Evolutionary conservation across 306 rosid genomes (phyloP).

Genomic region (Spatholobus suberectus): DNA sequence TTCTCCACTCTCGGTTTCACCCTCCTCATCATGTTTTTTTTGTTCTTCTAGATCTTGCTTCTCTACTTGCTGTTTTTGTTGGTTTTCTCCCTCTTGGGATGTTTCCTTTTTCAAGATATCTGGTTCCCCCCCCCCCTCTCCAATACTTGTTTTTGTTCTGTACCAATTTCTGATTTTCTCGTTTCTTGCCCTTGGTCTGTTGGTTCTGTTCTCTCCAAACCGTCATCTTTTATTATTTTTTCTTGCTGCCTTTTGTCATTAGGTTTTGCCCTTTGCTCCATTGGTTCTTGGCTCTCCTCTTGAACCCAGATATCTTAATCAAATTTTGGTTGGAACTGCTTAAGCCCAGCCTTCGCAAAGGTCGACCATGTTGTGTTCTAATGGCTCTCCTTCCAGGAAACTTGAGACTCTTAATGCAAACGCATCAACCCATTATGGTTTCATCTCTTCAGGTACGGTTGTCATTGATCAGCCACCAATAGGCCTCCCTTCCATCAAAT

Average conservation of each 20-base stretch:
- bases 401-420: neutral
- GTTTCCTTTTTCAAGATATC: no score
- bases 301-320: neutral
- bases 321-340: neutral
- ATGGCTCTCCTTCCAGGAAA: neutral
- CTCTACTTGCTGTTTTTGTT: no score
- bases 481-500: neutral
- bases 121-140: neutral
- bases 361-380: neutral
- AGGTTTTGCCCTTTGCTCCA: neutral
- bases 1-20: neutral
- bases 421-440: neutral
- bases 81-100: no score
- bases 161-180: neutral
- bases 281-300: neutral
- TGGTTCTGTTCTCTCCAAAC: neutral
- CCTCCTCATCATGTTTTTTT: no score
- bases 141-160: no score
- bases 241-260: neutral
- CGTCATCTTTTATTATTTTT: neutral
- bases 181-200: neutral
- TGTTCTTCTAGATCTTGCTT: no score
- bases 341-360: neutral
- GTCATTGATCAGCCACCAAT: no score
- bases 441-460: neutral